A percentile compares a stretch with the other conserved stretches of the same genome.
Evolutionary conservation across 2,329 filamentous ascomycete species (phyloP).

Genomic region (Neonectria magnoliae): DNA sequence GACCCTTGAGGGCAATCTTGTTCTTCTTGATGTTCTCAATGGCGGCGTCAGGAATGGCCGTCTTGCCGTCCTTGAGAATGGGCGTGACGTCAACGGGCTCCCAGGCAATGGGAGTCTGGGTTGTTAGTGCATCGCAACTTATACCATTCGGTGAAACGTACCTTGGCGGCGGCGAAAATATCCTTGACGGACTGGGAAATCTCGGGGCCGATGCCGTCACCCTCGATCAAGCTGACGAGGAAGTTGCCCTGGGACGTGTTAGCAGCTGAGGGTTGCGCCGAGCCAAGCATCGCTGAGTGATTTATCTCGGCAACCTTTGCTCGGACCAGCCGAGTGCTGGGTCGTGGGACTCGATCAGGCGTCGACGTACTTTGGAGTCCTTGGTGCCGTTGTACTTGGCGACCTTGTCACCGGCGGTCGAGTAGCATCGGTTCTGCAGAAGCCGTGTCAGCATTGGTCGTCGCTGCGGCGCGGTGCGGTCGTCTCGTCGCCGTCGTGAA

Average conservation of each 20-base stretch:
- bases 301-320: constrained; percentile 46
- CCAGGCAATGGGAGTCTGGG: constrained; percentile 90
- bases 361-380: constrained; percentile 79
- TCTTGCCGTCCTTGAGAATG: constrained; percentile 93
- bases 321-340: constrained; percentile 42
- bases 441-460: constrained; percentile 32
- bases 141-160: constrained; percentile 54
- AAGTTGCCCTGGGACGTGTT: constrained; percentile 79
- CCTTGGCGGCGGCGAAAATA: constrained; percentile 95
- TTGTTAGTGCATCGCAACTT: constrained; percentile 38
- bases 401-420: constrained; percentile 74
- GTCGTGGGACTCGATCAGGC: constrained; percentile 19
- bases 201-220: constrained; percentile 98
- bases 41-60: constrained; percentile 89
- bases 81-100: constrained; percentile 97
- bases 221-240: constrained; percentile 96
- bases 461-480: constrained; percentile 24
- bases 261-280: constrained; percentile 37
- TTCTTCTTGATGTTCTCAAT: constrained; percentile 95
- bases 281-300: constrained; percentile 50
- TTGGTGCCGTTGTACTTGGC: constrained; percentile 95
- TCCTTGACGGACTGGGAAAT: constrained; percentile 98
- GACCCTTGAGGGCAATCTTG: constrained; percentile 97
- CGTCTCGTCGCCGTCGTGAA: constrained; percentile 14
- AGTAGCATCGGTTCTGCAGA: constrained; percentile 69